Evolutionary conservation across 495 filamentous ascomycete genomes (phyloP).

Genomic region (Achaetomiella virescens): DNA sequence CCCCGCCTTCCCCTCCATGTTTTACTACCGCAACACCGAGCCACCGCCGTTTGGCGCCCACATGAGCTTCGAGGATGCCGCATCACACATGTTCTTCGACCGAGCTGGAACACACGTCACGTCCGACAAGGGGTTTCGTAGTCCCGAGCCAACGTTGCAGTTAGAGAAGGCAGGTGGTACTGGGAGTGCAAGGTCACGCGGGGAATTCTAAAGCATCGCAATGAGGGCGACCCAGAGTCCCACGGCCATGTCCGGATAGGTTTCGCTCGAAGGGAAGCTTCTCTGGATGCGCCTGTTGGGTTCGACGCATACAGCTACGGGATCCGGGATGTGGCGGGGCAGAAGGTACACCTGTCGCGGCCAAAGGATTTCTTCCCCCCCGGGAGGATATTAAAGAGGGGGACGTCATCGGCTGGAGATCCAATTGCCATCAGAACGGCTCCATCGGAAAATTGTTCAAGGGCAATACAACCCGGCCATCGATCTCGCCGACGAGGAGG

Average conservation of each 20-base stretch:
- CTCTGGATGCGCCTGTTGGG: constrained; percentile 85
- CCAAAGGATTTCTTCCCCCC: constrained; percentile 79
- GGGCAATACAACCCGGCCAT: constrained; percentile 80
- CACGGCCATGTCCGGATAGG: constrained; percentile 82
- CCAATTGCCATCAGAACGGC: constrained; percentile 70
- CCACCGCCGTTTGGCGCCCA: constrained; percentile 71
- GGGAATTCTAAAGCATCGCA: constrained; percentile 42
- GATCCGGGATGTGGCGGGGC: constrained; percentile 78
- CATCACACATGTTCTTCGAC: constrained; percentile 67
- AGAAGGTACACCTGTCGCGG: constrained; percentile 89
- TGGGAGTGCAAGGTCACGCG: constrained; percentile 87
- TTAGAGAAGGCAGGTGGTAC: constrained; percentile 86
- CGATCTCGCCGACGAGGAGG: constrained; percentile 56
- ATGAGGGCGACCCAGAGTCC: constrained; percentile 35
- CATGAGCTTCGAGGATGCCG: constrained; percentile 87
- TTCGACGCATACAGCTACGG: constrained; percentile 97
- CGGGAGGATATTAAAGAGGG: constrained; percentile 66
- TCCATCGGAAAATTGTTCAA: constrained; percentile 83
- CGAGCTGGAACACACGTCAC: constrained; percentile 54
- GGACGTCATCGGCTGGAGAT: constrained; percentile 93
- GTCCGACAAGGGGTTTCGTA: constrained; percentile 74
- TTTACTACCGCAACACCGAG: constrained; percentile 86
- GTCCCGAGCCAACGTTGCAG: constrained; percentile 82
- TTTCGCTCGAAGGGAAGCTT: constrained; percentile 83
- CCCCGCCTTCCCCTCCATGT: constrained; percentile 73